Percentiles rank a stretch among this genome's conserved stretches.
These are phyloP conservation scores for Helianthus tuberosus DNA, from an alignment of 129 eudicot genomes.

Conservation along the genomic window DNA sequence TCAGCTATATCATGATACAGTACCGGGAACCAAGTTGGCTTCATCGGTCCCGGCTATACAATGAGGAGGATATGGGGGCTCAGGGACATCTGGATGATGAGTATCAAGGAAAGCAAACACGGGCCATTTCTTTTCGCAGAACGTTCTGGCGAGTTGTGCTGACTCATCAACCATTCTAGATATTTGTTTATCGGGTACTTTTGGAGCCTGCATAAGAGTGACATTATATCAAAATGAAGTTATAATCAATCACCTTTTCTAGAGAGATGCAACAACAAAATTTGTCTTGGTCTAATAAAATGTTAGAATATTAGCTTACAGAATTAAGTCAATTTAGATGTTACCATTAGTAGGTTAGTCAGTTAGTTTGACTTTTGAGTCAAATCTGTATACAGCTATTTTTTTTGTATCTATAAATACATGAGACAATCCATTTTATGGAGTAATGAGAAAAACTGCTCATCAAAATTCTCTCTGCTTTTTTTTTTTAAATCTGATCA, in stretches of 20 bases:
- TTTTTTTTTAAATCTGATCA: no score
- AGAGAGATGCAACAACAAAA: background rate
- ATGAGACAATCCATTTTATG: no score
- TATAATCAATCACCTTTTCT: background rate
- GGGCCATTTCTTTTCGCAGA: conserved; percentile 77
- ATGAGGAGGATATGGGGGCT: conserved; percentile 95
- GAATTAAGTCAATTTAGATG: no score
- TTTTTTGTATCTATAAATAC: no score
- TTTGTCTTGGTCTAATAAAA: background rate
- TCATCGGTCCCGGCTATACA: conserved; percentile 78
- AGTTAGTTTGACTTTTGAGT: no score
- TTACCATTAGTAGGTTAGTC: no score
- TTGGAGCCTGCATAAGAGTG: conserved; percentile 67
- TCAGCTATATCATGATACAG: conserved; percentile 1
- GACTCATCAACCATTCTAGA: conserved; percentile 81
- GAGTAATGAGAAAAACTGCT: no score
- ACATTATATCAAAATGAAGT: conserved; percentile 11
- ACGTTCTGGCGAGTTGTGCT: conserved; percentile 60
- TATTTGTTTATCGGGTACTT: conserved; percentile 65
- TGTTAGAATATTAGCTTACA: no score
- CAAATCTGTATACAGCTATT: no score
- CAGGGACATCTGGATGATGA: conserved; percentile 86
- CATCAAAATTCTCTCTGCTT: no score
- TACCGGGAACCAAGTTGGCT: conserved; percentile 80
- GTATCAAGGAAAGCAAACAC: conserved; percentile 80